These are phyloP conservation scores for Pseudocercospora fijiensis DNA, from an alignment of 2,329 filamentous ascomycete species.

Conservation along the genomic window DNA sequence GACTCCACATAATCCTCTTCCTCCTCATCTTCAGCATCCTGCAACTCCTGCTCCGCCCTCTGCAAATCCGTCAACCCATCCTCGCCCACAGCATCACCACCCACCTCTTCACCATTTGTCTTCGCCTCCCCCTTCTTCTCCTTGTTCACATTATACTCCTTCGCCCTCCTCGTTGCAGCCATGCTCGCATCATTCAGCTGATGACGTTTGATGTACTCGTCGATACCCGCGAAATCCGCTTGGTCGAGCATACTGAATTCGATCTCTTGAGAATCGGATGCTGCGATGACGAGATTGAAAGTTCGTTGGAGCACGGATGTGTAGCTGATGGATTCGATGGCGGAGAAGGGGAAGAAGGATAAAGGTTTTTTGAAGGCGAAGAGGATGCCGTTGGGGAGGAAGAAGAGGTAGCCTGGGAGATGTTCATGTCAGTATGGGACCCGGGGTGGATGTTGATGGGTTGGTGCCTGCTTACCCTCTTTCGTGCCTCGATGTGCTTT, in stretches of 20 bases:
- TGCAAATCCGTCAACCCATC: constrained; percentile 33
- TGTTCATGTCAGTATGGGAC: constrained; percentile 4
- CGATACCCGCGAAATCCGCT: constrained; percentile 61
- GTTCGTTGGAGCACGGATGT: constrained; percentile 64
- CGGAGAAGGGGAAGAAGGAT: constrained; percentile 60
- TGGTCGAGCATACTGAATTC: constrained; percentile 68
- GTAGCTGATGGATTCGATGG: constrained; percentile 61
- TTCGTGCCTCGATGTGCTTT: constrained; percentile 65
- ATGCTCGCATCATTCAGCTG: constrained; percentile 63
- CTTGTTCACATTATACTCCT: constrained; percentile 57
- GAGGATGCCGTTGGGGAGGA: constrained; percentile 60
- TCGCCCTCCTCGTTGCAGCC: constrained; percentile 59
- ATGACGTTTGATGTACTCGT: constrained; percentile 61
- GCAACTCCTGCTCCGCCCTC: constrained; percentile 36
- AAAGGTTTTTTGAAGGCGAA: constrained; percentile 67
- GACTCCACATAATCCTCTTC: constrained; percentile 39
- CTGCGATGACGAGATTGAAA: constrained; percentile 61
- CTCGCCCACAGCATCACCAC: constrained; percentile 30
- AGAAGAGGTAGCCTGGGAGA: constrained; percentile 59
- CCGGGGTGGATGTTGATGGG: no score
- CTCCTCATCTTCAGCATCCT: constrained; percentile 38
- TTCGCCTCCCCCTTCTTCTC: constrained; percentile 31
- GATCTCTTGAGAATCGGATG: constrained; percentile 49
- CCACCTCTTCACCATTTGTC: constrained; percentile 20
- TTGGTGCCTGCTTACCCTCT: constrained; percentile 50